These are phyloP conservation scores for Silene vulgaris DNA, from an alignment of 179 eudicot species.

Conservation along the genomic window DNA sequence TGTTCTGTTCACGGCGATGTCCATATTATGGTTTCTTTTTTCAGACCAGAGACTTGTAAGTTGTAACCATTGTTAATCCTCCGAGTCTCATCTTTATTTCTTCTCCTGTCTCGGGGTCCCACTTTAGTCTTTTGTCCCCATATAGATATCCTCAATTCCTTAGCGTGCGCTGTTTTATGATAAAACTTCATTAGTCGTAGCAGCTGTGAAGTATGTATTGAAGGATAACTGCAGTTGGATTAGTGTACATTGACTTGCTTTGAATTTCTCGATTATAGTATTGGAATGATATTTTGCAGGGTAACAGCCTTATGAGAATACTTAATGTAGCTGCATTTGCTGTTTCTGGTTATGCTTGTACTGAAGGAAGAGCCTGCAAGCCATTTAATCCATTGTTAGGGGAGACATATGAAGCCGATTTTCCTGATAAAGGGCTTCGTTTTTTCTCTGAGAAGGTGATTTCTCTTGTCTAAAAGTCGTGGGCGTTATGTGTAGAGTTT, in stretches of 20 bases:
- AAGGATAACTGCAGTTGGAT: background rate
- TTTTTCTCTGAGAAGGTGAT: conserved; percentile 91
- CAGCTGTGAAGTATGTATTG: background rate
- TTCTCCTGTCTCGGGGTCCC: background rate
- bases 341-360: conserved; percentile 93
- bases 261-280: conserved; percentile 16
- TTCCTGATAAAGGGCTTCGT: conserved; percentile 82
- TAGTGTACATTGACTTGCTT: background rate
- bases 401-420: conserved; percentile 94
- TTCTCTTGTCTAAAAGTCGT: conserved; percentile 17
- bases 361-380: conserved; percentile 89
- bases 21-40: background rate
- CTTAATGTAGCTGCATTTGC: conserved; percentile 97
- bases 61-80: background rate
- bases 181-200: background rate
- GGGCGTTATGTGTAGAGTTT: background rate
- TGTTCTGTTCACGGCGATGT: background rate
- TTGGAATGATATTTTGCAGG: conserved; percentile 40
- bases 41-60: background rate
- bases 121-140: background rate
- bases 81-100: background rate
- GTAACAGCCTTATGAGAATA: conserved; percentile 86
- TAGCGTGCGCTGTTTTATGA: background rate
- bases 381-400: conserved; percentile 94
- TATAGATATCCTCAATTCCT: background rate